Evolutionary conservation across 768 basidiomycete genomes (phyloP).

Genomic region (Cystofilobasidium ferigula): DNA sequence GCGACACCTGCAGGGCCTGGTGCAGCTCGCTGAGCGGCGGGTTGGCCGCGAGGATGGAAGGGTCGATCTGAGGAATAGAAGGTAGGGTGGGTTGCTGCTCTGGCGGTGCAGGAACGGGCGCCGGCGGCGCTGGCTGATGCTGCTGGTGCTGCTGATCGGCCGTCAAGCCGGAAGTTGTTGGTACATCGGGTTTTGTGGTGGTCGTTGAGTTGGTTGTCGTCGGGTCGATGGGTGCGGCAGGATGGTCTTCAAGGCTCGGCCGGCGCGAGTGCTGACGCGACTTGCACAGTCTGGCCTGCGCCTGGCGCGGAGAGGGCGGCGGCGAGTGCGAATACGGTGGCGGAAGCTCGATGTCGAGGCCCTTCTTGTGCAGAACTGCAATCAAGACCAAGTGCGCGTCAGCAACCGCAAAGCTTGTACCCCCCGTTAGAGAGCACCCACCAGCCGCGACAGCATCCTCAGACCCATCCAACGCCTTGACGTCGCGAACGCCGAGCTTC

Average conservation of each 20-base stretch:
- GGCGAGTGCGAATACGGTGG: conserved; percentile 2
- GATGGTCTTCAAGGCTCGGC: conserved; percentile 12
- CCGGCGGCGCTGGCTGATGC: background rate
- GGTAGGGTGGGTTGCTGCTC: background rate
- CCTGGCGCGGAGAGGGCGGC: background rate
- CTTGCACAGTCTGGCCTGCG: background rate
- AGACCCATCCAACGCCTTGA: conserved; percentile 52
- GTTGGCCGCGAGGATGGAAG: conserved; percentile 6
- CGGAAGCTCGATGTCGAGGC: background rate
- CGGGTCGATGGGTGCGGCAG: background rate
- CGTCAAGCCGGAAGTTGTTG: background rate
- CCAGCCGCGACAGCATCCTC: conserved; percentile 16
- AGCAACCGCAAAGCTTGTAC: background rate
- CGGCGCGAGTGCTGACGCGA: conserved; percentile 15
- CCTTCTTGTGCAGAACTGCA: background rate
- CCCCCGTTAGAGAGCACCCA: background rate
- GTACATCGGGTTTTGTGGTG: conserved; percentile 4
- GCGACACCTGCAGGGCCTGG: conserved; percentile 6
- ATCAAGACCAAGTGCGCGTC: background rate
- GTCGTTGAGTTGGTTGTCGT: background rate
- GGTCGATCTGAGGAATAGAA: conserved; percentile 12
- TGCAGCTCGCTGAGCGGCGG: conserved; percentile 12
- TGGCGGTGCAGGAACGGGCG: background rate
- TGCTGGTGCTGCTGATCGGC: background rate
- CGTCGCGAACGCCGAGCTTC: conserved; percentile 59